Percentiles rank a stretch among this genome's conserved stretches.
Conservation (phyloP, 2,329 filamentous ascomycete species). For the Stagonosporopsis chrysanthemi region DNA sequence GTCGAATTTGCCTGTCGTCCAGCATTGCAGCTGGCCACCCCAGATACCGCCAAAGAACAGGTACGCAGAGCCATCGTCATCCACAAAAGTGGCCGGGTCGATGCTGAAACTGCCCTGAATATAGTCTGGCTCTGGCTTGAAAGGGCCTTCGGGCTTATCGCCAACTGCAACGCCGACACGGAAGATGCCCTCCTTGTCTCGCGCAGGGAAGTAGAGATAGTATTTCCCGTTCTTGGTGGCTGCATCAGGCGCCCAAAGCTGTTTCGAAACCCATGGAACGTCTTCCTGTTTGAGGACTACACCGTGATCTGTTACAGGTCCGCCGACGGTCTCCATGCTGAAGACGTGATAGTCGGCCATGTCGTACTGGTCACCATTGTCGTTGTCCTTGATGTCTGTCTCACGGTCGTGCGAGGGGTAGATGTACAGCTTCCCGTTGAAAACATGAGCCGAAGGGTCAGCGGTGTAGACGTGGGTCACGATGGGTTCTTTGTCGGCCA, state of each 20-base stretch:
- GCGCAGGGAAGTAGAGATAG: slow-evolving; percentile 79
- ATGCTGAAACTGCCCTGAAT: slow-evolving; percentile 78
- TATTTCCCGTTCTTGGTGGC: slow-evolving; percentile 73
- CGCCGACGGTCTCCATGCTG: slow-evolving; percentile 64
- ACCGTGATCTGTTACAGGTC: slow-evolving; percentile 74
- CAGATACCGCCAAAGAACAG: slow-evolving; percentile 82
- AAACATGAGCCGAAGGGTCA: slow-evolving; percentile 81
- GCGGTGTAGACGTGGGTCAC: slow-evolving; percentile 80
- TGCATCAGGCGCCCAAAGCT: slow-evolving; percentile 83
- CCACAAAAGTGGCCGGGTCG: slow-evolving; percentile 78
- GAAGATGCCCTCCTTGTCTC: slow-evolving; percentile 74
- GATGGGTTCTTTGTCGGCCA: slow-evolving; percentile 62
- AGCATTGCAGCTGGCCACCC: slow-evolving; percentile 83
- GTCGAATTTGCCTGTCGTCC: slow-evolving; percentile 68
- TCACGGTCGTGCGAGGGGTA: slow-evolving; percentile 84
- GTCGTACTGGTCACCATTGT: slow-evolving; percentile 86
- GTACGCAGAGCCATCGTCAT: slow-evolving; percentile 70
- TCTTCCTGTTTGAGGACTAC: slow-evolving; percentile 70
- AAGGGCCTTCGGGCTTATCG: slow-evolving; percentile 72
- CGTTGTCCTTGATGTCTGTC: slow-evolving; percentile 77
- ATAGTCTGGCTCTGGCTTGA: slow-evolving; percentile 67
- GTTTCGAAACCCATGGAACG: slow-evolving; percentile 78
- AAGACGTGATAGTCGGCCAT: slow-evolving; percentile 87
- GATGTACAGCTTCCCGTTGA: slow-evolving; percentile 77
- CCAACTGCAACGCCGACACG: slow-evolving; percentile 75